Conservation (phyloP, 352 stramenopile species). For the Phytophthora cactorum region DNA sequence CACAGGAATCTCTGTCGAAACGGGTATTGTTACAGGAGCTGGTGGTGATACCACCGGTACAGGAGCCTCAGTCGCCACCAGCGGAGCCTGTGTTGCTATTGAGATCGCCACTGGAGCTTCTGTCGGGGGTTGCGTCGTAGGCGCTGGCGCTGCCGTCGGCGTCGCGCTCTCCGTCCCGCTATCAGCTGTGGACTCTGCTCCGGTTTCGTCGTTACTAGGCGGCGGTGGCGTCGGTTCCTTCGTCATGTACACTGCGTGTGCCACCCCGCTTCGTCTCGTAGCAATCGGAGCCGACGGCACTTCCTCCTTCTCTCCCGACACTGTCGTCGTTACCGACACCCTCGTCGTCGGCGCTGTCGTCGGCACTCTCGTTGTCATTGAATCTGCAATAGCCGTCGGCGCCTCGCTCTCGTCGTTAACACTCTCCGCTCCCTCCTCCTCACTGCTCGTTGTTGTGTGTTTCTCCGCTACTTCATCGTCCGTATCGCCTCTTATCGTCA, state of each 20-base stretch:
- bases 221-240: background rate
- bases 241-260: constrained; percentile 8
- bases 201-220: constrained; percentile 2
- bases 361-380: background rate
- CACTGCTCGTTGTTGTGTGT: background rate
- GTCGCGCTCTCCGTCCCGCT: constrained; percentile 6
- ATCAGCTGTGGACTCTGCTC: constrained; percentile 13
- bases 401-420: constrained; percentile 8
- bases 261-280: background rate
- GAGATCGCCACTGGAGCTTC: background rate
- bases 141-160: constrained; percentile 23
- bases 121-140: background rate
- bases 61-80: constrained; percentile 5
- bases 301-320: background rate
- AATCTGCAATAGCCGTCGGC: constrained; percentile 1
- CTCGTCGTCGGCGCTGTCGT: background rate
- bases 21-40: background rate
- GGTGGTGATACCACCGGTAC: constrained; percentile 2
- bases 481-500: constrained; percentile 13
- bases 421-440: background rate
- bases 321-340: background rate
- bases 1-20: constrained; percentile 7
- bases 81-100: background rate
- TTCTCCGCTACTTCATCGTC: constrained; percentile 4
- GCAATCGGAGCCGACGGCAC: background rate